phyloP scores from a whole-genome alignment of 2,329 filamentous ascomycete genomes.

The Colletotrichum tofieldiae region DNA sequence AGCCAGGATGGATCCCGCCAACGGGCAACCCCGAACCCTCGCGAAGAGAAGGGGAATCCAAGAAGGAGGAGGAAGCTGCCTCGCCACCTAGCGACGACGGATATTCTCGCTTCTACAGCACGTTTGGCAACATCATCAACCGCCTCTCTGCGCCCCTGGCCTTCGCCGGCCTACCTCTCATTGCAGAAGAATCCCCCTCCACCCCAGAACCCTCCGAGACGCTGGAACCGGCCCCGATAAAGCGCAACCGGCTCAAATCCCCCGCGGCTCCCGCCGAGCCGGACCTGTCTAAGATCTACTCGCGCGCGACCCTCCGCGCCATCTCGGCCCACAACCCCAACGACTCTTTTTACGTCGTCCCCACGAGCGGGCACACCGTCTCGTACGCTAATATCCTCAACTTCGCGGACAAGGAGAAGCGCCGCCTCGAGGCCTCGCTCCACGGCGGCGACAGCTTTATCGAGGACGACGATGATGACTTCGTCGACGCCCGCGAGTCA shows the following conservation, averaged over 20 bases:
- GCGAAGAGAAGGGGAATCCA: conserved; percentile 47
- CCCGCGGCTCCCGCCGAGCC: conserved; percentile 67
- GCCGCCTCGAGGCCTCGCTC: conserved; percentile 68
- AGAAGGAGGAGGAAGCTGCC: conserved; percentile 49
- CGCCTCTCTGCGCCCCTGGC: conserved; percentile 91
- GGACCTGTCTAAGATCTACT: conserved; percentile 88
- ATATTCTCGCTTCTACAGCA: conserved; percentile 92
- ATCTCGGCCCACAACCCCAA: conserved; percentile 76
- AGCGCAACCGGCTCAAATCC: conserved; percentile 56
- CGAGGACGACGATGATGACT: conserved; percentile 85
- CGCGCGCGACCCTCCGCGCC: conserved; percentile 85
- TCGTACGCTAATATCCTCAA: conserved; percentile 93
- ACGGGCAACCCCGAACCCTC: conserved; percentile 47
- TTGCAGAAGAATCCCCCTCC: conserved; percentile 62
- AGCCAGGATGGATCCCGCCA: conserved; percentile 69
- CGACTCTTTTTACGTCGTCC: conserved; percentile 95
- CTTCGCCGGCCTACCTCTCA: conserved; percentile 91
- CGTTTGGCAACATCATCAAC: conserved; percentile 90
- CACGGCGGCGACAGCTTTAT: conserved; percentile 61
- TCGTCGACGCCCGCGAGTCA: conserved; percentile 88
- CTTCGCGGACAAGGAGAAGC: conserved; percentile 77
- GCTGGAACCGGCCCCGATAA: conserved; percentile 56
- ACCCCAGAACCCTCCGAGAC: conserved; percentile 51
- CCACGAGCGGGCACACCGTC: conserved; percentile 89
- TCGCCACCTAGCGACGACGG: conserved; percentile 75